A percentile compares a stretch with the other conserved stretches of the same genome.
Evolutionary conservation across 176 grass and related monocot genomes (phyloP).

Genomic region (Stipa capillata): DNA sequence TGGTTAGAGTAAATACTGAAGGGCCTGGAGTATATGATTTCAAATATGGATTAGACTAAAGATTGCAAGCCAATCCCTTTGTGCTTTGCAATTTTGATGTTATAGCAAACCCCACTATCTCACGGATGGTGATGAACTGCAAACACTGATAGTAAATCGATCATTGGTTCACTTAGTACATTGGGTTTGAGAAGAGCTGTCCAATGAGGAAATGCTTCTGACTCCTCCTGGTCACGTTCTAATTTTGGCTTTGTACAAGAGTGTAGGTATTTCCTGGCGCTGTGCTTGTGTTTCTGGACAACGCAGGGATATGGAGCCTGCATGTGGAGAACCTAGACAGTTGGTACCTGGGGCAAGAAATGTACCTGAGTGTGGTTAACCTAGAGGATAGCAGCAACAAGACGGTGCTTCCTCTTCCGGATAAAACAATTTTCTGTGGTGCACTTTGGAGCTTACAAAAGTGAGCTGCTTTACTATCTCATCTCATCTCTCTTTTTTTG

Average conservation of each 20-base stretch:
- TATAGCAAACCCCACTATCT: neutral
- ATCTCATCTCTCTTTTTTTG: too few relatives aligned
- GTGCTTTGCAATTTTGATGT: neutral
- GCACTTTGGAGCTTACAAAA: slow-evolving; percentile 76
- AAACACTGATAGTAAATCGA: neutral
- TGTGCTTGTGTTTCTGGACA: slow-evolving; percentile 88
- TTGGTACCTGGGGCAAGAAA: slow-evolving; percentile 93
- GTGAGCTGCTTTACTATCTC: slow-evolving; percentile 25
- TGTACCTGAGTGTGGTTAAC: slow-evolving; percentile 84
- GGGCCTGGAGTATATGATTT: neutral
- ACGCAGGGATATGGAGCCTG: slow-evolving; percentile 90
- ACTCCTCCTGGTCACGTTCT: neutral
- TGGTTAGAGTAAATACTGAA: neutral
- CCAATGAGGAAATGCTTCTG: neutral
- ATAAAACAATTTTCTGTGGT: slow-evolving; percentile 86
- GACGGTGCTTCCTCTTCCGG: slow-evolving; percentile 47
- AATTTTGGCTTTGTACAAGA: neutral
- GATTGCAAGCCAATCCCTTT: neutral
- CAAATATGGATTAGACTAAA: neutral
- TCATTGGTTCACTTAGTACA: neutral
- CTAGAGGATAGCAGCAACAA: slow-evolving; percentile 51
- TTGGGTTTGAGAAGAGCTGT: neutral
- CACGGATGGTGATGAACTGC: neutral
- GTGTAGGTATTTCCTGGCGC: slow-evolving; percentile 86
- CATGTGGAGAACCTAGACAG: slow-evolving; percentile 70